Evolutionary conservation across 768 basidiomycete species (phyloP).

Genomic region (Daedaleopsis nitida): DNA sequence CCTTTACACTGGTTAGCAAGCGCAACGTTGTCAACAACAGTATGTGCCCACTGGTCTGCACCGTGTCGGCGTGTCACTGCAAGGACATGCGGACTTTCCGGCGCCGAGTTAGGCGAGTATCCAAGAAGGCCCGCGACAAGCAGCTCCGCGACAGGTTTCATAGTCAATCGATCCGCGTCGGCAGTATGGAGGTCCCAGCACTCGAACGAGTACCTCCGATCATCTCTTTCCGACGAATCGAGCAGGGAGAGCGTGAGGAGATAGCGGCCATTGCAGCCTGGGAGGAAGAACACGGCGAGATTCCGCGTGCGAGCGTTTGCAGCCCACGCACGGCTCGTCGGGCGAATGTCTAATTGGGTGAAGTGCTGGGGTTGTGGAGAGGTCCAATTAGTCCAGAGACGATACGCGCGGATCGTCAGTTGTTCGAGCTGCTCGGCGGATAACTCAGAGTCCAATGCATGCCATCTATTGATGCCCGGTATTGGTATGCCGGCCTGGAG

Average conservation of each 20-base stretch:
- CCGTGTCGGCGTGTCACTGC: conserved; percentile 34
- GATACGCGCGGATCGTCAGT: conserved; percentile 40
- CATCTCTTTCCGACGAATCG: conserved; percentile 19
- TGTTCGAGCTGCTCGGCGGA: conserved; percentile 47
- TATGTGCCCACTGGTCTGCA: background rate
- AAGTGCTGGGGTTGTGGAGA: conserved; percentile 38
- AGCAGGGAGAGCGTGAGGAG: conserved; percentile 47
- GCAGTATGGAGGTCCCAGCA: conserved; percentile 55
- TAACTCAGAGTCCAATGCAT: conserved; percentile 34
- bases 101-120: conserved; percentile 44
- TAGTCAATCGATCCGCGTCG: conserved; percentile 9
- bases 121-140: conserved; percentile 36
- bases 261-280: conserved; percentile 42
- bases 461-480: conserved; percentile 38
- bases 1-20: background rate
- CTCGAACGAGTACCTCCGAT: conserved; percentile 42
- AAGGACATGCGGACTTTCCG: conserved; percentile 35
- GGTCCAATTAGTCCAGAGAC: conserved; percentile 53
- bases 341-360: conserved; percentile 29
- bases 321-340: conserved; percentile 20
- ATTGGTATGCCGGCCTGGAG: conserved; percentile 47
- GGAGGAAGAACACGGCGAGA: conserved; percentile 50
- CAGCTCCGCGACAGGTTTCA: conserved; percentile 42
- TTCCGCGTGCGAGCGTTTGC: conserved; percentile 33
- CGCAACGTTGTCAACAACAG: too few relatives aligned